phyloP scores from a whole-genome alignment of 1,284 basidiomycete genomes.

The Ceratobasidium sp. region DNA sequence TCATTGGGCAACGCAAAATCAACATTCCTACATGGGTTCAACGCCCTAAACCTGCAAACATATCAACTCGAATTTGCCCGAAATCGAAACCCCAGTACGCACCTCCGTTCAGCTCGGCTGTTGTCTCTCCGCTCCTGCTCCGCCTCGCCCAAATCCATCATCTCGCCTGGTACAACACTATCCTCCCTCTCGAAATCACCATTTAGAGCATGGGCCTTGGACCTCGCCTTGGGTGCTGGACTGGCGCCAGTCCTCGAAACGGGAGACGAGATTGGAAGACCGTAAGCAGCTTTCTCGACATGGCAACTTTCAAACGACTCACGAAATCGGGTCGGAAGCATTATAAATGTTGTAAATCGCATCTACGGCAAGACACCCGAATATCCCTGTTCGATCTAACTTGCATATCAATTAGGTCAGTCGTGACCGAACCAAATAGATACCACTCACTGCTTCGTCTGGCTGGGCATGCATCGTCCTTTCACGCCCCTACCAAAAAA shows the following conservation, averaged over 20 bases:
- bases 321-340: conserved; percentile 62
- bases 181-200: conserved; percentile 23
- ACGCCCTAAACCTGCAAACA: conserved; percentile 51
- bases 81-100: background rate
- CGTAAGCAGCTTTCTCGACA: too few species aligned
- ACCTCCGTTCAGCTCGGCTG: conserved; percentile 53
- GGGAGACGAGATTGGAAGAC: background rate
- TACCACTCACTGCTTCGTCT: conserved; percentile 58
- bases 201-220: conserved; percentile 17
- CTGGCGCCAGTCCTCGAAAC: background rate
- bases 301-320: too few species aligned
- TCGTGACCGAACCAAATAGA: conserved; percentile 46
- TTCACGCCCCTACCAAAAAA: conserved; percentile 56
- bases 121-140: conserved; percentile 48
- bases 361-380: conserved; percentile 64
- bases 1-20: conserved; percentile 53
- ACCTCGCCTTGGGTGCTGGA: background rate
- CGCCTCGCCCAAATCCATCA: conserved; percentile 50
- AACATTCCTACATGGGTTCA: conserved; percentile 54
- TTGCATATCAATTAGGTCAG: too few species aligned
- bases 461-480: conserved; percentile 59
- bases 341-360: conserved; percentile 64
- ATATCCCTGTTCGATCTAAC: conserved; percentile 59
- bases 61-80: too few species aligned
- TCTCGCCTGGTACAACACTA: conserved; percentile 38